Evolutionary conservation across 2,329 filamentous ascomycete species (phyloP), one percentile per base, ranked within the genome.

Genomic region (Cordyceps cicadae): DNA sequence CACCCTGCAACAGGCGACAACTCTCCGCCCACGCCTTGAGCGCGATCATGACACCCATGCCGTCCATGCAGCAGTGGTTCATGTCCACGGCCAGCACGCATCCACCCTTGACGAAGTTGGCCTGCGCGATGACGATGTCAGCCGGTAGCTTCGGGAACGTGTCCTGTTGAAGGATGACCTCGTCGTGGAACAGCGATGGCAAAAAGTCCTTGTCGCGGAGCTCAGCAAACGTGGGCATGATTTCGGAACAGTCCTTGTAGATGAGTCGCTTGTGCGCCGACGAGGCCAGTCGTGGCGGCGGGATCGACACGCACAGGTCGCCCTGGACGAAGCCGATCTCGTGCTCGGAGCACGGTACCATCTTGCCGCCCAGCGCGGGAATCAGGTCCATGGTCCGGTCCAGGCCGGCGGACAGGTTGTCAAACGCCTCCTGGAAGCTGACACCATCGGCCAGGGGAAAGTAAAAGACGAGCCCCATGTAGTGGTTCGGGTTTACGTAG

Each of bases 321-420:
- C 67, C 66, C 26, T 65, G 64, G 5, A 43, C 64, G 51, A 67
- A 67, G 8, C 66, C 67, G 34, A 68, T 65, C 39, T 70, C 67
- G 3, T 69, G 65, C 45, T 66, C 66, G 0, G 68, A 68, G 17
- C 62, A 62, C 39, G 62, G 46, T 63, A 74, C 74, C 54, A 77
- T 66, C 41, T 68, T 71, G n/a, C 74, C 74, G 0, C 66, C 66
- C 0, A 76, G 68, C 17, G 67, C 71, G 5, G 74, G 72, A 14
- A 76, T 72, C 57, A 75, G 61, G 1, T 71, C 65, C 3, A 76
- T 65, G 3, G 72, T 71, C 24, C 69, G 69, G 15, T 65, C 65
- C 5, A 76, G 69, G 2, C 74, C 74, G 3, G 66, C 62, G 53
- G 73, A 72, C 6, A 76, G 60, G 15, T 66, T 68, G 0, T 55